Conservation (phyloP, 225 moss, liverwort and hornwort genomes). For the Pleurozium schreberi region DNA sequence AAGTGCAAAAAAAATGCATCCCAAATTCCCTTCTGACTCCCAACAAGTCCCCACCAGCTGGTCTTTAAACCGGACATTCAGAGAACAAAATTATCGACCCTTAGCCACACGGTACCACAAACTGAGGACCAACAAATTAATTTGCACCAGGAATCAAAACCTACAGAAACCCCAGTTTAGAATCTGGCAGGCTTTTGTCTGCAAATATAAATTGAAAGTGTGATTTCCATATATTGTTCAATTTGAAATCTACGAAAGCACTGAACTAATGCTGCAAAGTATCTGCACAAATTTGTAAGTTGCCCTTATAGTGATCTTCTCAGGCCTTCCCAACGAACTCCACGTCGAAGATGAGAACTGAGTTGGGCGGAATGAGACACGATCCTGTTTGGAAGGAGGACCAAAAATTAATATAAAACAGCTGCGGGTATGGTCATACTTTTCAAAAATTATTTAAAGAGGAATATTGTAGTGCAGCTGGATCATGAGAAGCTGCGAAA, state of each 20-base stretch:
- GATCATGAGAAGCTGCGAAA: not conserved
- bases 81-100: not conserved
- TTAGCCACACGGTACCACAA: not conserved
- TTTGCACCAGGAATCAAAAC: not conserved
- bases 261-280: not conserved
- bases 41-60: not conserved
- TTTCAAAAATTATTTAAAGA: not conserved
- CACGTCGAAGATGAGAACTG: slow-evolving; percentile 81
- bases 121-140: not conserved
- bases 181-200: not conserved
- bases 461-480: not conserved
- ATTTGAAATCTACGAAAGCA: not conserved
- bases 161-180: not conserved
- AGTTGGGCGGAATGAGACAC: slow-evolving; percentile 82
- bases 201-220: not conserved
- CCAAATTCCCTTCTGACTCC: not conserved
- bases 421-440: not conserved
- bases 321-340: slow-evolving; percentile 89
- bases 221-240: not conserved
- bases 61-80: not conserved
- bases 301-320: not conserved
- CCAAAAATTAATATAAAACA: not conserved
- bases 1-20: too few relatives aligned
- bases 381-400: slow-evolving; percentile 43
- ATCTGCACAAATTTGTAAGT: not conserved